Evolutionary conservation across 441 rosid genomes (phyloP).

Genomic region (Rhodomyrtus psidioides): DNA sequence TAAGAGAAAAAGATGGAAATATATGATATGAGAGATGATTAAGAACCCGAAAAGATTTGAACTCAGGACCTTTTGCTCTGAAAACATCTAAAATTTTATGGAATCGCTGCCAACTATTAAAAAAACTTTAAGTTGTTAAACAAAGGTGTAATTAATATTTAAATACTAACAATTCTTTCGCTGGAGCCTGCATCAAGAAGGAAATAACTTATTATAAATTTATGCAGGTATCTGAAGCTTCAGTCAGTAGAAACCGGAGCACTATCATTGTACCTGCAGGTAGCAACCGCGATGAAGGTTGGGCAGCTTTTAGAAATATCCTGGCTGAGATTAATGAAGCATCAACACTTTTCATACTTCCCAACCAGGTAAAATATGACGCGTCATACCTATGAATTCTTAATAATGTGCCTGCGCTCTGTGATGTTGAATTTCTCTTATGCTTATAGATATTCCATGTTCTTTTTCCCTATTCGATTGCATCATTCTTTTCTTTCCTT

Average conservation of each 20-base stretch:
- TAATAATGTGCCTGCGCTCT: neutral
- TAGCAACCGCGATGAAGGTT: constrained; percentile 83
- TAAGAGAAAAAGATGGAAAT: neutral
- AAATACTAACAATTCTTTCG: neutral
- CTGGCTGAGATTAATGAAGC: constrained; percentile 90
- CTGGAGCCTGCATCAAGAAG: neutral
- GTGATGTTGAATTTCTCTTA: neutral
- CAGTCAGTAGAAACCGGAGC: constrained; percentile 89
- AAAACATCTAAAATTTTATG: neutral
- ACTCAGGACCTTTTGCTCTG: neutral
- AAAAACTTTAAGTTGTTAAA: neutral
- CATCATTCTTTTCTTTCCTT: neutral
- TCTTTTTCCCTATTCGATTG: neutral
- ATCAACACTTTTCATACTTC: constrained; percentile 56
- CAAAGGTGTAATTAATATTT: neutral
- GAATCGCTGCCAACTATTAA: neutral
- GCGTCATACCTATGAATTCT: neutral
- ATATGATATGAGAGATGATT: neutral
- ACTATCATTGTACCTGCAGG: constrained; percentile 97
- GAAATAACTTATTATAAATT: neutral
- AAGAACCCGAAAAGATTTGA: neutral
- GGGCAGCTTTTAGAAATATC: constrained; percentile 93
- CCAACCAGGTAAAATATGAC: constrained; percentile 50
- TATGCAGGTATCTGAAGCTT: constrained; percentile 90
- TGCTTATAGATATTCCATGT: no score